A percentile compares a stretch with the other conserved stretches of the same genome.
Evolutionary conservation across 805 yeast species (phyloP).

Genomic region (Saccharomycopsis guyanensis): DNA sequence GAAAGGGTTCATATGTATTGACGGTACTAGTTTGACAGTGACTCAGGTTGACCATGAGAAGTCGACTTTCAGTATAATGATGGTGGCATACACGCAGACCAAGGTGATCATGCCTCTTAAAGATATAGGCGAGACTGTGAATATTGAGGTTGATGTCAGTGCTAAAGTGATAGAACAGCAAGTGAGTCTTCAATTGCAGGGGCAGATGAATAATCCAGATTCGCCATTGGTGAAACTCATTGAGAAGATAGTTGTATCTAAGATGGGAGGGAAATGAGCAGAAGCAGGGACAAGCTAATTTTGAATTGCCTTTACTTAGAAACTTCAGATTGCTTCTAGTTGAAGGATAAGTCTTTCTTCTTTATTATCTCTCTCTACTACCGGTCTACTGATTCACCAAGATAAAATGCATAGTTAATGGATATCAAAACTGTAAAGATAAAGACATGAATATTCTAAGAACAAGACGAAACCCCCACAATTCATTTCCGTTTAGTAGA

Average conservation of each 20-base stretch:
- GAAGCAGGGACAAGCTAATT: no score
- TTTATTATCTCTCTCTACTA: no score
- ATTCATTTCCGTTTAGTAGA: conserved; percentile 37
- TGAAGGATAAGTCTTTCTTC: no score
- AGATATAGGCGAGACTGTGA: conserved; percentile 55
- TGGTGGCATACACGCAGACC: conserved; percentile 85
- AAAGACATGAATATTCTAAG: no score
- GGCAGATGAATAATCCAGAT: conserved; percentile 42
- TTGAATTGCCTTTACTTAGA: no score
- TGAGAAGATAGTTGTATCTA: conserved; percentile 39
- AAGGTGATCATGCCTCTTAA: conserved; percentile 70
- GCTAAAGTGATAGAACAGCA: conserved; percentile 91
- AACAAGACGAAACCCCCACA: no score
- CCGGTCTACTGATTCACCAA: no score
- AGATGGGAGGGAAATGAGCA: no score
- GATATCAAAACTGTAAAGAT: no score
- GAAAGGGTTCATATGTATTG: conserved; percentile 89
- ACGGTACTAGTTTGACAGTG: conserved; percentile 89
- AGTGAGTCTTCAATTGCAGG: conserved; percentile 45
- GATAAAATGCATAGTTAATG: no score
- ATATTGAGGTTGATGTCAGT: conserved; percentile 90
- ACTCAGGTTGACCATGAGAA: conserved; percentile 60
- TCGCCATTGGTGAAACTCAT: conserved; percentile 47
- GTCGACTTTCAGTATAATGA: conserved; percentile 69
- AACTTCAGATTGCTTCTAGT: no score